Base-by-base conservation (phyloP, 306 rosid genomes). In the Oemleria cerasiformis region DNA sequence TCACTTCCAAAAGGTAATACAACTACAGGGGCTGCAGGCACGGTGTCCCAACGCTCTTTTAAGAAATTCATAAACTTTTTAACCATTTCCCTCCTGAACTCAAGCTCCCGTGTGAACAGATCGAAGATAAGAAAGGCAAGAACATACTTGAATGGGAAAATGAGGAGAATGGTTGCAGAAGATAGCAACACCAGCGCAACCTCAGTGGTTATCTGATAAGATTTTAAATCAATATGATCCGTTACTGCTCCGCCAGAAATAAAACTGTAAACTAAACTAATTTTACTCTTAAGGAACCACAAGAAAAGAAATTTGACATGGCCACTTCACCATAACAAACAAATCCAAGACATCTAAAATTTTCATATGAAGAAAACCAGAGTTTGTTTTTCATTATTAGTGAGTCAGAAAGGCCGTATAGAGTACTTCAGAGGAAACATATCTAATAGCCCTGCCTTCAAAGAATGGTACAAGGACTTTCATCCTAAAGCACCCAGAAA, bases 1-100 rank as follows among this genome's bases (percentile, higher is more conserved):
- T 77, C 74, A 67, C 78, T 78, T 82, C 88, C 90, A 73, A 77
- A 88, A 38, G 98, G 98, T 69, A 94, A 80, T 70, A 94, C 89
- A 44, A 88, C 84, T 41, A 94, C 97, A 9, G 98, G 96, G 38
- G 97, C 82, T 57, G 96, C 97, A 59, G 98, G 98, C 74, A 94
- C 94, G 2, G 86, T 74, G 64, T 80, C 88, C 98, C 98, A 94
- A n/a, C 92, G 91, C 70, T 87, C 97, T 80, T 86, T 91, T 74
- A 94, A 16, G 34, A 91, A 0, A 23, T 19, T 84, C n/a, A 61
- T 79, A 79, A 94, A 91, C 67, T 70, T 87, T 83, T 80, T 81
- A 42, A 85, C 96, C 90, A 80, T 91, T 77, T 87, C 87, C 72
- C 79, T 90, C 74, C 97, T 88, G 81, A 91, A 89, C 77, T 75